These are phyloP conservation scores for Salix dunnii DNA, from an alignment of 345 rosid genomes.

Conservation along the genomic window DNA sequence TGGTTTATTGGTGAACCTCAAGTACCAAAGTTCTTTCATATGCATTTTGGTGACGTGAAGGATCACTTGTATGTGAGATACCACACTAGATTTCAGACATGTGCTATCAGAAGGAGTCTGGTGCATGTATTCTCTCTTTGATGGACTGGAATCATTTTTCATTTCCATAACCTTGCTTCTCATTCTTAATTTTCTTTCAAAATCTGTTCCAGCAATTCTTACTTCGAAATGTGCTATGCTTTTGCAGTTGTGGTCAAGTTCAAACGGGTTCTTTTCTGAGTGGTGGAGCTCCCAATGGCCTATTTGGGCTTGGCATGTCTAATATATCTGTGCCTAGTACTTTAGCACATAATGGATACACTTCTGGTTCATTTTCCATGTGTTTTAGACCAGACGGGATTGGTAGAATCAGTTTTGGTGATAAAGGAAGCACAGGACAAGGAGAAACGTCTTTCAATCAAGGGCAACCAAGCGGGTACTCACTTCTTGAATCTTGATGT, in stretches of 20 bases:
- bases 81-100: background rate
- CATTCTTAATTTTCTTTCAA: background rate
- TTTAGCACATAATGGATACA: constrained; percentile 60
- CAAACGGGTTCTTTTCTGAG: constrained; percentile 83
- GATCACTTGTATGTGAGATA: background rate
- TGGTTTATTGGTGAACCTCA: too few relatives aligned
- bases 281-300: constrained; percentile 95
- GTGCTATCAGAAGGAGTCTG: background rate
- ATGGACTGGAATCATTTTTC: background rate
- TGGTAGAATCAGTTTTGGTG: constrained; percentile 94
- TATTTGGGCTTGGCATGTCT: constrained; percentile 88
- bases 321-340: constrained; percentile 81
- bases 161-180: background rate
- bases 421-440: constrained; percentile 75
- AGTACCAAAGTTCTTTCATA: background rate
- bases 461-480: constrained; percentile 55
- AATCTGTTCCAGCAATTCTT: background rate
- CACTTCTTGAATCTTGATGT: background rate
- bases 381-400: constrained; percentile 69
- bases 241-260: constrained; percentile 75
- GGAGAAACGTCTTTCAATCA: constrained; percentile 75
- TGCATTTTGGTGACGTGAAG: background rate
- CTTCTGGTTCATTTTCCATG: constrained; percentile 89
- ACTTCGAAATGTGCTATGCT: constrained; percentile 7
- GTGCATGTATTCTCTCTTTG: too few relatives aligned